phyloP scores from a whole-genome alignment of 768 basidiomycete genomes.

The Boletales sp. region DNA sequence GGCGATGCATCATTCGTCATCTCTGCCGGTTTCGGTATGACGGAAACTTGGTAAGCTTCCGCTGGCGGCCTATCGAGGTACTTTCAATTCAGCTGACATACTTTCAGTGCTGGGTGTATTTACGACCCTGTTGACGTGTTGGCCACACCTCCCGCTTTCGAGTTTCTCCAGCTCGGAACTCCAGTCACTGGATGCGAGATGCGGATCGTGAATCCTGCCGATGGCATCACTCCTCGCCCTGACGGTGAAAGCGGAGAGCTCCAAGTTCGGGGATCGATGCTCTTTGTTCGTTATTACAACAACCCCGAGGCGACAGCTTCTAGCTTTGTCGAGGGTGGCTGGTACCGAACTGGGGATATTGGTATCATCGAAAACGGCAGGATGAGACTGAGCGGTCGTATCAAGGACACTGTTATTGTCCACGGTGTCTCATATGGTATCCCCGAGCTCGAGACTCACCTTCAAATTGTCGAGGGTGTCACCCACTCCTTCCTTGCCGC shows the following conservation, averaged over 20 bases:
- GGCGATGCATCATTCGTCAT: conserved; percentile 32
- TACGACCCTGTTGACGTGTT: conserved; percentile 32
- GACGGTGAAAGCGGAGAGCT: conserved; percentile 36
- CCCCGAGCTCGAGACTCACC: conserved; percentile 33
- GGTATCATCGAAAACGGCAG: conserved; percentile 35
- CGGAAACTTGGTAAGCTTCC: conserved; percentile 35
- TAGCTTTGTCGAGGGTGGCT: conserved; percentile 46
- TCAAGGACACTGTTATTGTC: conserved; percentile 39
- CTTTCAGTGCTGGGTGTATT: conserved; percentile 35
- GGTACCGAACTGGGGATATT: conserved; percentile 62
- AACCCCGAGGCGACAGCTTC: conserved; percentile 45
- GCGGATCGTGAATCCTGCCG: conserved; percentile 32
- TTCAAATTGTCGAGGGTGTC: conserved; percentile 36
- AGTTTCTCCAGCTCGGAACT: conserved; percentile 38
- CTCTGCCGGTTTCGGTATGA: conserved; percentile 34
- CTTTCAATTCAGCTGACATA: background rate
- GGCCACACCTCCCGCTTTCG: conserved; percentile 16
- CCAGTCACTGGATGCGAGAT: conserved; percentile 30
- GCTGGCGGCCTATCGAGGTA: no score
- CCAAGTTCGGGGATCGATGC: conserved; percentile 38
- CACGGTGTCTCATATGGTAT: conserved; percentile 39
- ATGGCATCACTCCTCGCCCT: conserved; percentile 24
- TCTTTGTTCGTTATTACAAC: conserved; percentile 45
- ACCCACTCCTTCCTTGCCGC: conserved; percentile 32
- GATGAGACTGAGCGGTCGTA: conserved; percentile 36